Evolutionary conservation across 2,329 filamentous ascomycete species (phyloP).

Genomic region (Albophoma yamanashiensis): DNA sequence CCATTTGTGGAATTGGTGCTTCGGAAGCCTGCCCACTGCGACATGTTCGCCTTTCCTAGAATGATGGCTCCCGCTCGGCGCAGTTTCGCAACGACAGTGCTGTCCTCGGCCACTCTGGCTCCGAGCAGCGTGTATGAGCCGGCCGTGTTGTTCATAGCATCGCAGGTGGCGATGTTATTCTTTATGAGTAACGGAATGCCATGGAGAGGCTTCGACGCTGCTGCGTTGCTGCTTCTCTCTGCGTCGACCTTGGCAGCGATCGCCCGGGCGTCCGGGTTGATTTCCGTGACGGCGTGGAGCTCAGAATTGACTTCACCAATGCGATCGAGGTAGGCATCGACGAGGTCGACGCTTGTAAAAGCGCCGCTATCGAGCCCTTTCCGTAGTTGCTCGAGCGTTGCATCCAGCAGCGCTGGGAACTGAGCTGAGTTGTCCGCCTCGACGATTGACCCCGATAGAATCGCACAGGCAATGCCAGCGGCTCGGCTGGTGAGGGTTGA

Average conservation of each 20-base stretch:
- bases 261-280: constrained; percentile 25
- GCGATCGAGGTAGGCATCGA: constrained; percentile 16
- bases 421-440: not conserved
- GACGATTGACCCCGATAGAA: not conserved
- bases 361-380: not conserved
- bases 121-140: constrained; percentile 55
- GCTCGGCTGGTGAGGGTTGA: not conserved
- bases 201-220: constrained; percentile 34
- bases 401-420: constrained; percentile 13
- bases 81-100: constrained; percentile 48
- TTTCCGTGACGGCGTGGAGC: constrained; percentile 21
- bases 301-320: constrained; percentile 13
- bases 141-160: constrained; percentile 51
- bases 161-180: constrained; percentile 53
- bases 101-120: constrained; percentile 42
- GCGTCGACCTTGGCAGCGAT: constrained; percentile 25
- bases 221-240: too few species aligned
- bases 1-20: constrained; percentile 40
- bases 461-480: not conserved
- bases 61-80: constrained; percentile 51
- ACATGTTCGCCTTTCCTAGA: constrained; percentile 55
- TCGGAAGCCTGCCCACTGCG: constrained; percentile 54
- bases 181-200: constrained; percentile 58
- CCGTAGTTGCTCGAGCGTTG: not conserved
- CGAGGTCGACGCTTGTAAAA: constrained; percentile 26